Conservation (phyloP, 2,329 filamentous ascomycete species). For the Penicillium thymicola region DNA sequence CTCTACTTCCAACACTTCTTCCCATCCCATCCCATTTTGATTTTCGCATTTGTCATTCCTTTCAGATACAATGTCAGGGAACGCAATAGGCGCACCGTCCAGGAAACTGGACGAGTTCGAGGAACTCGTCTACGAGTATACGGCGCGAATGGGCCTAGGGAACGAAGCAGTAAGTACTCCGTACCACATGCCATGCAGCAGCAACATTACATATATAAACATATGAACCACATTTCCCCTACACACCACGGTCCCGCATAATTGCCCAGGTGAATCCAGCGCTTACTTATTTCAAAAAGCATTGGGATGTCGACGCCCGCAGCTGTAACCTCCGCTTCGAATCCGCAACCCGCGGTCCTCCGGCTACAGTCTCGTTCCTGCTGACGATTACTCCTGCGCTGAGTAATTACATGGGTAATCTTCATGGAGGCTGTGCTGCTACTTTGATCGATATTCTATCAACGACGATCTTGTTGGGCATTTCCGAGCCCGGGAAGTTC, state of each 20-base stretch:
- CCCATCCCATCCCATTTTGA: neutral
- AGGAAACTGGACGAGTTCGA: slow-evolving; percentile 34
- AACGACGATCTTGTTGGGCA: slow-evolving; percentile 54
- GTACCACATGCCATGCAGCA: neutral
- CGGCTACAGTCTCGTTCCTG: slow-evolving; percentile 33
- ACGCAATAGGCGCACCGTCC: slow-evolving; percentile 17
- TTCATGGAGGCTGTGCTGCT: slow-evolving; percentile 77
- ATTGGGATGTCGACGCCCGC: slow-evolving; percentile 30
- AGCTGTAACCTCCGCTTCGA: slow-evolving; percentile 37
- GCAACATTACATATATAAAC: no score
- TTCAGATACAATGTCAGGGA: slow-evolving; percentile 14
- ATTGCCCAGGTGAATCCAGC: neutral
- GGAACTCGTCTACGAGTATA: slow-evolving; percentile 28
- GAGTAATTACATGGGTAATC: slow-evolving; percentile 85
- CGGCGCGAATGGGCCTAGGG: slow-evolving; percentile 19
- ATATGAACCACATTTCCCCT: neutral
- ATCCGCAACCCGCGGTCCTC: slow-evolving; percentile 35
- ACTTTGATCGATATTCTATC: slow-evolving; percentile 68
- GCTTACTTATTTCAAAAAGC: slow-evolving; percentile 20
- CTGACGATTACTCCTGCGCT: slow-evolving; percentile 74
- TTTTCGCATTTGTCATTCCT: neutral
- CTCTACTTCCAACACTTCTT: neutral
- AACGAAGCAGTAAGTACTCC: slow-evolving; percentile 19
- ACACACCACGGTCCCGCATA: neutral
- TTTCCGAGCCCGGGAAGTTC: slow-evolving; percentile 61